Evolutionary conservation across 176 grass and related monocot species (phyloP).

Genomic region (Tillandsia leiboldiana): DNA sequence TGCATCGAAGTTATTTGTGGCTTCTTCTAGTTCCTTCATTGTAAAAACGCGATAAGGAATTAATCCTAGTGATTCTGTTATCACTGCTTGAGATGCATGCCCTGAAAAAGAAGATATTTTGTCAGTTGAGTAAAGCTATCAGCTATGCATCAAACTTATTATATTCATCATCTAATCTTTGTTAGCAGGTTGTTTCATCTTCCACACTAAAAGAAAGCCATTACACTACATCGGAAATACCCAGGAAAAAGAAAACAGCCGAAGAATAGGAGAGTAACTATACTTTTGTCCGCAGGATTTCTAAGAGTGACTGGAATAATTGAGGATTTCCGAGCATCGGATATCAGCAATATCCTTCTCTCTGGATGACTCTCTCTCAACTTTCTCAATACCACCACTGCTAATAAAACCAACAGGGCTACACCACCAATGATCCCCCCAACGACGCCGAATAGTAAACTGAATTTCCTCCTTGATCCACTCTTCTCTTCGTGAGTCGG

Average conservation of each 20-base stretch:
- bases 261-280: neutral
- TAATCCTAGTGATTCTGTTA: slow-evolving; percentile 54
- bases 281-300: slow-evolving; percentile 53
- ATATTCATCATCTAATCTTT: neutral
- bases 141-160: too few species aligned
- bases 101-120: slow-evolving; percentile 14
- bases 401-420: slow-evolving; percentile 38
- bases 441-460: slow-evolving; percentile 50
- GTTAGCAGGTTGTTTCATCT: neutral
- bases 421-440: slow-evolving; percentile 48
- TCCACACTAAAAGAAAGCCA: too few species aligned
- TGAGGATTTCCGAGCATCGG: slow-evolving; percentile 16
- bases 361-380: slow-evolving; percentile 28
- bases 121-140: too few species aligned
- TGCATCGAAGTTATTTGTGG: slow-evolving; percentile 51
- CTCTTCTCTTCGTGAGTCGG: slow-evolving; percentile 37
- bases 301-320: slow-evolving; percentile 19
- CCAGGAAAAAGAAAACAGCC: neutral
- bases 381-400: slow-evolving; percentile 41
- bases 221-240: too few species aligned
- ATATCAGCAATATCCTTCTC: slow-evolving; percentile 25
- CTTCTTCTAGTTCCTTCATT: slow-evolving; percentile 78
- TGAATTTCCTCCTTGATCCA: slow-evolving; percentile 28
- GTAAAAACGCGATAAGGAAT: slow-evolving; percentile 57
- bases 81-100: slow-evolving; percentile 64